These are phyloP conservation scores for Apiotrichum akiyoshidainum DNA, from an alignment of 1,284 basidiomycete species.

Conservation along the genomic window DNA sequence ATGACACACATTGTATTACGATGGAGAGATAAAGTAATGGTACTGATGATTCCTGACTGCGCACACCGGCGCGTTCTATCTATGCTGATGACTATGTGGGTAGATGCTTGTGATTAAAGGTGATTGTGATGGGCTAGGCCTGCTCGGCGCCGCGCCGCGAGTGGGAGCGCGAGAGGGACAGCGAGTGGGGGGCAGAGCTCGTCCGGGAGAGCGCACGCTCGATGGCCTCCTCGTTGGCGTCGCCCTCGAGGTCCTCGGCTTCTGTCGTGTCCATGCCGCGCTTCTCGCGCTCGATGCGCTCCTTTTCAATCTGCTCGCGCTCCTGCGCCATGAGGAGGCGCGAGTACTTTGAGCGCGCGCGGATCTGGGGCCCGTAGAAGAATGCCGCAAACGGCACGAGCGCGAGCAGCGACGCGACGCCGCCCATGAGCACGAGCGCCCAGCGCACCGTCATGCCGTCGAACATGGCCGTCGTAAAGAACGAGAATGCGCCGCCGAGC, in stretches of 20 bases:
- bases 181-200: not conserved
- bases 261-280: constrained; percentile 14
- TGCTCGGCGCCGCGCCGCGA: not conserved
- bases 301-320: constrained; percentile 31
- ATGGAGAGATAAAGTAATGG: not conserved
- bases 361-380: constrained; percentile 40
- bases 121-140: not conserved
- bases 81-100: not conserved
- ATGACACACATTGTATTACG: constrained; percentile 3
- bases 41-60: not conserved
- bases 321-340: constrained; percentile 43
- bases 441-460: constrained; percentile 17
- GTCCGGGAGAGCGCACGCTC: constrained; percentile 2
- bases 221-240: constrained; percentile 15
- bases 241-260: constrained; percentile 19
- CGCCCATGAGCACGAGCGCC: constrained; percentile 19
- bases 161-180: not conserved
- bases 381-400: constrained; percentile 44
- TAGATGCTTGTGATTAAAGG: too few relatives aligned
- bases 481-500: constrained; percentile 13
- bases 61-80: not conserved
- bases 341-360: constrained; percentile 35
- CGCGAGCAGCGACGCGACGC: constrained; percentile 23
- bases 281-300: constrained; percentile 16
- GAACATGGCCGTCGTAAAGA: constrained; percentile 25